These are phyloP conservation scores for Pleurotus eryngii DNA, from an alignment of 768 basidiomycete genomes.

Conservation along the genomic window DNA sequence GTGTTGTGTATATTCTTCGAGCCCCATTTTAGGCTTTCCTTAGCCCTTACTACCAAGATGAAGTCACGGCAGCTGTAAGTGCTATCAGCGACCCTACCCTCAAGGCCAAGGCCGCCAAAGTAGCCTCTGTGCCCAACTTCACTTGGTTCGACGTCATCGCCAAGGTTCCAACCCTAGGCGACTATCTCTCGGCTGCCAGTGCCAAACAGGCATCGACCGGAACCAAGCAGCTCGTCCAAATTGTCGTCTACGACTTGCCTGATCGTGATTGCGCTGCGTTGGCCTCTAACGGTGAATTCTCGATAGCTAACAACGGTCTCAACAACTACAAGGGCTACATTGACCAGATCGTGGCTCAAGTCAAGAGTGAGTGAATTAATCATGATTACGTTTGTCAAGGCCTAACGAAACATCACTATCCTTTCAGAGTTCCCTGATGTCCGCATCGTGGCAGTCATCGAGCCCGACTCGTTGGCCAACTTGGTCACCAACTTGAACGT, in stretches of 20 bases:
- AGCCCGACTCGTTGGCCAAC: constrained; percentile 68
- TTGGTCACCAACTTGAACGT: constrained; percentile 66
- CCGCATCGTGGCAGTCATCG: constrained; percentile 61
- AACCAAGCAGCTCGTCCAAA: constrained; percentile 46
- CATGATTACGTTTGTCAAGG: neutral
- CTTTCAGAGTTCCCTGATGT: constrained; percentile 51
- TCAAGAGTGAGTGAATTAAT: constrained; percentile 36
- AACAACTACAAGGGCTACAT: constrained; percentile 59
- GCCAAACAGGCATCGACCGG: constrained; percentile 43
- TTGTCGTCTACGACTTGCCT: constrained; percentile 58
- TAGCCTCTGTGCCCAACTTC: constrained; percentile 61
- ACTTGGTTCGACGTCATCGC: constrained; percentile 57
- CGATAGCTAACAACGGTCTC: constrained; percentile 52
- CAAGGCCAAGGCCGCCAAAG: constrained; percentile 46
- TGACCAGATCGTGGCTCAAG: constrained; percentile 56
- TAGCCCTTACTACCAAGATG: constrained; percentile 53
- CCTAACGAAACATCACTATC: neutral
- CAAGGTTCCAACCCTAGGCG: constrained; percentile 52
- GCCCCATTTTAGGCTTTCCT: constrained; percentile 38
- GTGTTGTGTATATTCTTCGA: neutral
- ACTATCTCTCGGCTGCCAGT: constrained; percentile 52
- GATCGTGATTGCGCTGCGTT: constrained; percentile 65
- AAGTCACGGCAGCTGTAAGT: constrained; percentile 48
- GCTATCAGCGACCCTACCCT: constrained; percentile 45
- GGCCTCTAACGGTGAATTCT: constrained; percentile 66